Percentiles rank a stretch among this genome's conserved stretches.
Evolutionary conservation across 257 asterid genomes (phyloP).

Genomic region (Primulina tabacum): DNA sequence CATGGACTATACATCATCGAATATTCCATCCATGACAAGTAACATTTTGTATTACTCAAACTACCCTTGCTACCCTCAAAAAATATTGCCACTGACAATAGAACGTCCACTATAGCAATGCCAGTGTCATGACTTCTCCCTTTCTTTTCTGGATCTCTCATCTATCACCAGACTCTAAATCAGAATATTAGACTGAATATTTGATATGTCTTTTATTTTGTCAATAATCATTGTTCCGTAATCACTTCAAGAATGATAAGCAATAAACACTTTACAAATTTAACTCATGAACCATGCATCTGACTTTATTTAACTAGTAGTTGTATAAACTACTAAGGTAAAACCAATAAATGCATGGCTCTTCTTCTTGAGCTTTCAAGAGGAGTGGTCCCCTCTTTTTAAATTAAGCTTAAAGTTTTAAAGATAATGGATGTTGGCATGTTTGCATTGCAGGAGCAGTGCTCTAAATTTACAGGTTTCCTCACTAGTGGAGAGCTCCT

Average conservation of each 20-base stretch:
- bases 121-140: neutral
- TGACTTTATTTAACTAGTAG: neutral
- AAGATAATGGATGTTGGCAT: neutral
- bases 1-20: neutral
- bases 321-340: neutral
- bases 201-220: neutral
- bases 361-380: neutral
- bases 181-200: neutral
- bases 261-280: neutral
- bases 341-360: neutral
- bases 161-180: neutral
- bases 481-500: slow-evolving; percentile 41
- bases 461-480: slow-evolving; percentile 27
- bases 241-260: neutral
- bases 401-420: neutral
- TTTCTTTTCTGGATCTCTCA: neutral
- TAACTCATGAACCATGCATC: neutral
- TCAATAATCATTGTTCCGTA: neutral
- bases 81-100: neutral
- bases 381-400: neutral
- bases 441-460: slow-evolving; percentile 30
- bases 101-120: neutral
- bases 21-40: neutral
- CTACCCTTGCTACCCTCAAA: neutral
- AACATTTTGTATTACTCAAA: neutral